Percentiles rank a stretch among this genome's conserved stretches.
Evolutionary conservation across 257 asterid species (phyloP).

Genomic region (Ajuga chamaepitys): DNA sequence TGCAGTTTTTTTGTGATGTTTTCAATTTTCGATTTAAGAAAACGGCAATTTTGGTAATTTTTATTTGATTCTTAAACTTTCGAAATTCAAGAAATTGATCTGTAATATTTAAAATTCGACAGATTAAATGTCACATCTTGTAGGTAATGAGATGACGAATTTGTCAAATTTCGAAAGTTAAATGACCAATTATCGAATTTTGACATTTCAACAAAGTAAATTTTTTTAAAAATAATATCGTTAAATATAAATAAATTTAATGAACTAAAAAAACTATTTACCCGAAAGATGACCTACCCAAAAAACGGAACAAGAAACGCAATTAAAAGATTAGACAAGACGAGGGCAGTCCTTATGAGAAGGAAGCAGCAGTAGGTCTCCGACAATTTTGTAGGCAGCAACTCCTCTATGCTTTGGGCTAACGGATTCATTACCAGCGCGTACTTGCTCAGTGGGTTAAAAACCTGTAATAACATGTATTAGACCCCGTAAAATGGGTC

Average conservation of each 20-base stretch:
- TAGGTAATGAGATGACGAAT: too few species aligned
- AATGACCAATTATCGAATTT: too few species aligned
- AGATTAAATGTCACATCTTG: too few species aligned
- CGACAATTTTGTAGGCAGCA: constrained; percentile 46
- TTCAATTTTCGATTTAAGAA: too few species aligned
- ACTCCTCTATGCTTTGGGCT: constrained; percentile 78
- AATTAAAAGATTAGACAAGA: constrained; percentile 54
- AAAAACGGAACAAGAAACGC: constrained; percentile 80
- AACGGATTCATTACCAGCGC: constrained; percentile 82
- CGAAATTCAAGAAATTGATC: too few species aligned
- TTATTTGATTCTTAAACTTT: too few species aligned
- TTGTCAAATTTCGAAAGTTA: too few species aligned
- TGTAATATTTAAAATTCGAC: too few species aligned
- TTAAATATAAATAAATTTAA: neutral
- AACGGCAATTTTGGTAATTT: too few species aligned
- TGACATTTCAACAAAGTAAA: neutral
- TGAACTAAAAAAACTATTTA: too few species aligned
- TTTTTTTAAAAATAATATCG: neutral
- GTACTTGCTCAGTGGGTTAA: constrained; percentile 70
- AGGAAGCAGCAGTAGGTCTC: constrained; percentile 48
- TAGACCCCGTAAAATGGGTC: too few species aligned
- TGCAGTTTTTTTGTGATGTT: too few species aligned
- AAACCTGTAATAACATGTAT: constrained; percentile 41
- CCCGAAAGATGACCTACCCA: constrained; percentile 36
- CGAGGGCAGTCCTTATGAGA: constrained; percentile 52